Evolutionary conservation across 2,329 filamentous ascomycete genomes (phyloP), one percentile per base, ranked within the genome.

Genomic region (Leptographium radiaticola): DNA sequence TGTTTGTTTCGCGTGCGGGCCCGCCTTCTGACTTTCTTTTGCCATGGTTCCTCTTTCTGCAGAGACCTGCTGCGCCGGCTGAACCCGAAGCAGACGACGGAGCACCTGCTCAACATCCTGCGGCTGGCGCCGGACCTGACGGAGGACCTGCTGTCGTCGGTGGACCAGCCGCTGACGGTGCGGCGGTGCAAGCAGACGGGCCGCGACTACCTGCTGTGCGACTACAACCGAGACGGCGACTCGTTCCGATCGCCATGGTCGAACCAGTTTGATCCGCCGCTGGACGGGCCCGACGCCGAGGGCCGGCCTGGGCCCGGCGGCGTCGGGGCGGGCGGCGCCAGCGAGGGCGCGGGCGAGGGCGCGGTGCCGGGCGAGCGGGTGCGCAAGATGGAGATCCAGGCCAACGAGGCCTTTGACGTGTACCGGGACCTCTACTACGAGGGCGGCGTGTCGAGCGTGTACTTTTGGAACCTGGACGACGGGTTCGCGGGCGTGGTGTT

Each of bases 141-240:
- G 65, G 93, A 98, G 76, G 93, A 98, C 68, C 88, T 98, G 45
- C 88, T 98, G 60, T 93, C 91, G 60, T 95, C 91, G 30, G 93
- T 98, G 62, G 93, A 98, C 71, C 91, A 97, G 70, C 93, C 93
- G 30, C 84, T 98, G 55, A 83, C 86, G 56, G 80, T 94, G 59
- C 84, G 86, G 63, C 86, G 87, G 60, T 97, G 93, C 76, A 81
- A 82, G 62, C 87, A 90, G 71, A 86, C 88, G 36, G 89, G 89
- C 63, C 87, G 91, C 62, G 93, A 97, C 72, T 98, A 95, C 75
- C 82, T 98, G 51, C 86, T 96, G 65, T 98, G 93, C 77, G 93
- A 98, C 79, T 98, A 98, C 79, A 98, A 98, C 78, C 90, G 93
- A 60, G 93, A 98, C 71, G 93, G 93, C 58, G 91, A 96, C 73